phyloP scores from a whole-genome alignment of 2,329 filamentous ascomycete species.

The Cryphonectria radicalis region DNA sequence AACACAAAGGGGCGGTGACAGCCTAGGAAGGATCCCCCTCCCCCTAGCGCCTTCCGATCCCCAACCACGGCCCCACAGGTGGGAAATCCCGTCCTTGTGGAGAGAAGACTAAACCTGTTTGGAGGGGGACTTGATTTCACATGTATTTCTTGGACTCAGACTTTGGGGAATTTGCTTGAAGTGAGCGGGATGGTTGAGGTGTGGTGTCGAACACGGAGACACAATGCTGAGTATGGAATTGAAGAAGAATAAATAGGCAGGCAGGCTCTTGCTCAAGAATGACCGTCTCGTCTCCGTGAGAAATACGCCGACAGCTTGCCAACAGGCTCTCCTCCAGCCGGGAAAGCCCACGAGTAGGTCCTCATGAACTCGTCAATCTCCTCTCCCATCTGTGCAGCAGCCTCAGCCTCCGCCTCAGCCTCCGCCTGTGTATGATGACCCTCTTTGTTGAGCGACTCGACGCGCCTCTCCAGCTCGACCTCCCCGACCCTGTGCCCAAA shows the following conservation, averaged over 20 bases:
- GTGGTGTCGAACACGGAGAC: too few relatives aligned
- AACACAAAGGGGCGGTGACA: not conserved
- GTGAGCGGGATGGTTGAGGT: too few relatives aligned
- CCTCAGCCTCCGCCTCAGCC: not conserved
- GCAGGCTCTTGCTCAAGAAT: not conserved
- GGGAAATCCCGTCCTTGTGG: not conserved
- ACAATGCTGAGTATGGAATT: too few relatives aligned
- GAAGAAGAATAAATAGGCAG: not conserved
- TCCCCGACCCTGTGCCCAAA: not conserved
- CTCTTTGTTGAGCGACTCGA: not conserved
- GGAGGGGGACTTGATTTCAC: not conserved
- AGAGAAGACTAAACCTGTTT: not conserved
- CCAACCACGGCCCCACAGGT: not conserved
- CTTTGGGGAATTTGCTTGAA: not conserved
- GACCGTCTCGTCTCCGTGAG: not conserved
- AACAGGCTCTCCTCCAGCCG: not conserved
- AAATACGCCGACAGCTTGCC: not conserved
- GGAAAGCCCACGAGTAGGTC: not conserved
- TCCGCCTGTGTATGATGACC: not conserved
- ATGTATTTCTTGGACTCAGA: not conserved
- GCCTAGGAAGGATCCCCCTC: not conserved
- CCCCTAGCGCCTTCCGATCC: not conserved
- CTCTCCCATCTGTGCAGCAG: not conserved
- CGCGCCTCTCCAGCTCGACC: not conserved
- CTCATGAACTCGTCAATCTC: not conserved